Conservation (phyloP, 106 monocot genomes). For the Dioscorea alata region DNA sequence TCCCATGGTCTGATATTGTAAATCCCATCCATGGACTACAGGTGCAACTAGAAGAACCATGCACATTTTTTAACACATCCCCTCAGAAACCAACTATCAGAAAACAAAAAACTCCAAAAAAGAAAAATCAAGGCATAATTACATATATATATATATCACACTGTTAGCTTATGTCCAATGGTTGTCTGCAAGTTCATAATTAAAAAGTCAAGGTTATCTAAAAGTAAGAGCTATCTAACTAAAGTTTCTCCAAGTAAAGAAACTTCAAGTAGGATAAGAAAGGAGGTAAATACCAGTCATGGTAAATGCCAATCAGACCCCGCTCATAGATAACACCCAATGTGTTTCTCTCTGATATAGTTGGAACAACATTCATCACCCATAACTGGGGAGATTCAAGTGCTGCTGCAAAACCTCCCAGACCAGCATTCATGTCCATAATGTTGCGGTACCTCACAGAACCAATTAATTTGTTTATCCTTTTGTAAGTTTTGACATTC, state of each 20-base stretch:
- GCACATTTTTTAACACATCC: too few relatives aligned
- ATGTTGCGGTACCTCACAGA: constrained; percentile 37
- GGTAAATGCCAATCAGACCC: constrained; percentile 46
- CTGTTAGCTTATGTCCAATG: too few relatives aligned
- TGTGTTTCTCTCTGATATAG: constrained; percentile 26
- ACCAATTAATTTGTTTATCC: constrained; percentile 27
- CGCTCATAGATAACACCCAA: constrained; percentile 32
- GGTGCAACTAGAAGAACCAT: too few relatives aligned
- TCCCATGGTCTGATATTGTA: too few relatives aligned
- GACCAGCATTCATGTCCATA: constrained; percentile 18
- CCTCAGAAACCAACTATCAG: too few relatives aligned
- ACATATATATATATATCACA: too few relatives aligned
- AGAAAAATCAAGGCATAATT: too few relatives aligned
- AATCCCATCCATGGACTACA: too few relatives aligned
- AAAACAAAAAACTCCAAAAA: too few relatives aligned
- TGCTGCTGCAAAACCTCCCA: constrained; percentile 41
- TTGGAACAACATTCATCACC: constrained; percentile 54
- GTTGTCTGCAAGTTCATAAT: too few relatives aligned
- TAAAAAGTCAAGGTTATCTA: too few relatives aligned
- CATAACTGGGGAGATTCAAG: constrained; percentile 39
- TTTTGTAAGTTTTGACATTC: constrained; percentile 38
- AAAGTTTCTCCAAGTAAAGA: neutral
- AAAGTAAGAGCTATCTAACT: too few relatives aligned
- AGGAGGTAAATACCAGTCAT: constrained; percentile 32
- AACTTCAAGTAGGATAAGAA: neutral